Percentiles rank a stretch among this genome's conserved stretches.
phyloP scores from a whole-genome alignment of 352 stramenopile genomes.

The Thalassiosira oceanica region DNA sequence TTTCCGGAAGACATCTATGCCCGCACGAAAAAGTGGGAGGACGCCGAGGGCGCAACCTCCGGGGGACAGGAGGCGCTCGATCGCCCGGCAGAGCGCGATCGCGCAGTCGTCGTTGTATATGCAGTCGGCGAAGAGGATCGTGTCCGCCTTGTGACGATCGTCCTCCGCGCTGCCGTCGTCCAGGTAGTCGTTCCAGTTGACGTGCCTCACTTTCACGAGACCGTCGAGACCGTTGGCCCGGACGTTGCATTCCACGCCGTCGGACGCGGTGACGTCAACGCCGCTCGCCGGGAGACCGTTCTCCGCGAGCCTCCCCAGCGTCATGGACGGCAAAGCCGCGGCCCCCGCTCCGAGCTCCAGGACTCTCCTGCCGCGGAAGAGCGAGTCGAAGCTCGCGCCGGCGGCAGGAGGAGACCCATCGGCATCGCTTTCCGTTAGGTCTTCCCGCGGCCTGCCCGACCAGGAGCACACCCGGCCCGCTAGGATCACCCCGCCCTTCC shows the following conservation, averaged over 20 bases:
- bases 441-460: neutral
- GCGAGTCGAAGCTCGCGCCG: conserved; percentile 4
- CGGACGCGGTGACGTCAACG: conserved; percentile 9
- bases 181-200: conserved; percentile 27
- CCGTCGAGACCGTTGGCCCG: conserved; percentile 11
- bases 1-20: conserved; percentile 10
- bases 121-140: conserved; percentile 28
- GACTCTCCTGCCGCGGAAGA: conserved; percentile 16
- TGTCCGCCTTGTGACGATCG: conserved; percentile 10
- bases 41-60: conserved; percentile 22
- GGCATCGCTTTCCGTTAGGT: neutral
- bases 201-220: conserved; percentile 6
- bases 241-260: conserved; percentile 22
- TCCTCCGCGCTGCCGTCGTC: too few species aligned
- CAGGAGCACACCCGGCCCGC: neutral
- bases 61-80: conserved; percentile 6
- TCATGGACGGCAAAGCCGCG: conserved; percentile 21
- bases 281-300: too few species aligned
- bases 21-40: conserved; percentile 15
- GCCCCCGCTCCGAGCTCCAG: conserved; percentile 26
- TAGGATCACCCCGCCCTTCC: conserved; percentile 11
- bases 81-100: conserved; percentile 14
- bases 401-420: neutral
- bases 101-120: conserved; percentile 31
- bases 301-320: conserved; percentile 14